Evolutionary conservation across 441 rosid species (phyloP).

Genomic region (Aleurites moluccanus): DNA sequence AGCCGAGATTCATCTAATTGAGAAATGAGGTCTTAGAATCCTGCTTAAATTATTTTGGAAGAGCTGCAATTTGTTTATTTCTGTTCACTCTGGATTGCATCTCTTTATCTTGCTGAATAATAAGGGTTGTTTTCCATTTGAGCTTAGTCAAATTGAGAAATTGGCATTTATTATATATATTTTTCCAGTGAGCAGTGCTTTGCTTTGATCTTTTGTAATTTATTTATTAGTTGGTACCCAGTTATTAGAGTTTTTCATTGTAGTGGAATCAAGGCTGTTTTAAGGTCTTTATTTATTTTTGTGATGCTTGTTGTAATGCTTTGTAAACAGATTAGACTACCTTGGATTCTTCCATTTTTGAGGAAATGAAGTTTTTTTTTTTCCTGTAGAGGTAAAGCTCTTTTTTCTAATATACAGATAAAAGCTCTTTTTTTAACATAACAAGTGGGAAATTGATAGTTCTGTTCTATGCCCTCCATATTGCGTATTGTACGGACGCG

Average conservation of each 20-base stretch:
- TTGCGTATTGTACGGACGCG: no score
- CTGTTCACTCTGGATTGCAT: constrained; percentile 7
- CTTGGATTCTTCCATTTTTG: neutral
- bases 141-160: constrained; percentile 3
- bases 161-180: constrained; percentile 3
- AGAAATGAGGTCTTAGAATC: constrained; percentile 14
- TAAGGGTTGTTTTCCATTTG: constrained; percentile 23
- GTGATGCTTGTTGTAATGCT: constrained; percentile 17
- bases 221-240: constrained; percentile 22
- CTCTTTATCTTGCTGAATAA: constrained; percentile 23
- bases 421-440: no score
- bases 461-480: no score
- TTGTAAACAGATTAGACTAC: neutral
- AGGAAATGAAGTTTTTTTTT: neutral
- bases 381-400: neutral
- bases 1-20: constrained; percentile 71
- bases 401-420: neutral
- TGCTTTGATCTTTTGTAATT: constrained; percentile 22
- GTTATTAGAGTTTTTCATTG: neutral
- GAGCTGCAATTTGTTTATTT: constrained; percentile 18
- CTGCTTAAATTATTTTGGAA: constrained; percentile 20
- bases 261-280: constrained; percentile 12
- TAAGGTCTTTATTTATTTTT: neutral
- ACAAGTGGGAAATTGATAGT: no score
- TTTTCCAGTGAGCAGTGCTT: constrained; percentile 14